These are phyloP conservation scores for Ophiocordyceps polyrhachis-furcata DNA, from an alignment of 2,329 filamentous ascomycete species.

Conservation along the genomic window DNA sequence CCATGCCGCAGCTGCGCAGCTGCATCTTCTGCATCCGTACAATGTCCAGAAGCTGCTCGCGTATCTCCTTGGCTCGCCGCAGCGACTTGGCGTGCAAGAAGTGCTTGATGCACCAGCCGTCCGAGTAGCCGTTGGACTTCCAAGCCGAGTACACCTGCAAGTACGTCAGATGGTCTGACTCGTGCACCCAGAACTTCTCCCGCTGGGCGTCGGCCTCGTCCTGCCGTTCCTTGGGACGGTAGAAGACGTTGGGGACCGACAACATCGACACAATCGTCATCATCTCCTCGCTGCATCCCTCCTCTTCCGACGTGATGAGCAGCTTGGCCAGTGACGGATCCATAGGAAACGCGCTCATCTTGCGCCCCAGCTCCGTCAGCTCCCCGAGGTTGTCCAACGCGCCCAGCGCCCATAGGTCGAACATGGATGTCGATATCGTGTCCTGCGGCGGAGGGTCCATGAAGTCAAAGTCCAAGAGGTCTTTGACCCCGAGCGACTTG, in stretches of 20 bases:
- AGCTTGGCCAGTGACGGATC: slow-evolving; percentile 83
- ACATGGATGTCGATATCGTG: slow-evolving; percentile 88
- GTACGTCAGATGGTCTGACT: slow-evolving; percentile 84
- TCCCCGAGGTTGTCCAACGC: slow-evolving; percentile 92
- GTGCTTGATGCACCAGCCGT: slow-evolving; percentile 92
- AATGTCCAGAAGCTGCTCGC: slow-evolving; percentile 80
- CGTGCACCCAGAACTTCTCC: slow-evolving; percentile 87
- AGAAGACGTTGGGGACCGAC: slow-evolving; percentile 71
- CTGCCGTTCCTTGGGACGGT: slow-evolving; percentile 94
- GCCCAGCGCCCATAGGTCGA: slow-evolving; percentile 82
- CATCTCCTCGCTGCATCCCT: slow-evolving; percentile 83
- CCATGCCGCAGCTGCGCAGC: slow-evolving; percentile 67
- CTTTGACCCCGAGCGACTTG: slow-evolving; percentile 98
- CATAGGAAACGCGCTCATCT: slow-evolving; percentile 99
- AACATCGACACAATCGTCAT: slow-evolving; percentile 92
- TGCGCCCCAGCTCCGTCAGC: slow-evolving; percentile 73
- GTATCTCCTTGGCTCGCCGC: slow-evolving; percentile 75
- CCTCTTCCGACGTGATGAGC: slow-evolving; percentile 70
- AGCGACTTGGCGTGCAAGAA: slow-evolving; percentile 89
- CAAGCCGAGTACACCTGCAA: slow-evolving; percentile 97
- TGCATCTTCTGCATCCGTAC: slow-evolving; percentile 80
- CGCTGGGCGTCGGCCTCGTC: slow-evolving; percentile 94
- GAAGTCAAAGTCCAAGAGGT: slow-evolving; percentile 91
- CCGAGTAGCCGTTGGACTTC: slow-evolving; percentile 68
- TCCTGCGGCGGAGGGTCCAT: slow-evolving; percentile 98